Conservation (phyloP, 768 basidiomycete species). For the Rhodocollybia butyracea region DNA sequence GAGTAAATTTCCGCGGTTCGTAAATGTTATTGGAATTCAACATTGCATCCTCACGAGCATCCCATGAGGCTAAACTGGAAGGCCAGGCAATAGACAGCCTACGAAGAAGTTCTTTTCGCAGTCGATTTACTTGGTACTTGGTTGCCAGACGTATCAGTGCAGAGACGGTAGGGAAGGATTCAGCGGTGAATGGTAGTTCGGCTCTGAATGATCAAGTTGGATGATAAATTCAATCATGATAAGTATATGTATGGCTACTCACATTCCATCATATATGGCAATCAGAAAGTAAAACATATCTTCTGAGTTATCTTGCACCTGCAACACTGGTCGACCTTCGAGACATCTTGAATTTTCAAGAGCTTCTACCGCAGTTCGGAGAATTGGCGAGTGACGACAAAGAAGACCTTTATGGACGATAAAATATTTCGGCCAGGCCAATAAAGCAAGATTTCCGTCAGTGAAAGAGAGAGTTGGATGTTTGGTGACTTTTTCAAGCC, state of each 20-base stretch:
- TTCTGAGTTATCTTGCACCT: conserved; percentile 50
- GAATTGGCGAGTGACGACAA: conserved; percentile 55
- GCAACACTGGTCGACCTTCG: conserved; percentile 56
- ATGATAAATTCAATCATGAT: background rate
- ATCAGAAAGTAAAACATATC: conserved; percentile 58
- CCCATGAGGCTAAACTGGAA: conserved; percentile 60
- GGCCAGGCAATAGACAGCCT: conserved; percentile 58
- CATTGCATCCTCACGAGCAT: conserved; percentile 57
- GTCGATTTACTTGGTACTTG: conserved; percentile 56
- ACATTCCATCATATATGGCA: conserved; percentile 73
- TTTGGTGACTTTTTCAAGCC: conserved; percentile 18
- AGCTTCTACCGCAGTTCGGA: conserved; percentile 37
- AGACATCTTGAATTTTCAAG: conserved; percentile 30
- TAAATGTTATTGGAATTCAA: conserved; percentile 50
- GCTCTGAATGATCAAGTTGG: conserved; percentile 32
- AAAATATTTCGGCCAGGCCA: conserved; percentile 58
- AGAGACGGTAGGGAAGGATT: conserved; percentile 52
- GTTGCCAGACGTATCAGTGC: conserved; percentile 61
- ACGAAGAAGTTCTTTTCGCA: conserved; percentile 56
- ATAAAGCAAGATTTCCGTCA: conserved; percentile 68
- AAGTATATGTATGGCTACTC: conserved; percentile 21
- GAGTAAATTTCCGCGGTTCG: conserved; percentile 48
- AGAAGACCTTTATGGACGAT: conserved; percentile 67
- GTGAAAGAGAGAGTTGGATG: conserved; percentile 58
- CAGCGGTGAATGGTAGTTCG: conserved; percentile 40